phyloP scores from a whole-genome alignment of 208 protist genomes.

The Phytomonas sp. region DNA sequence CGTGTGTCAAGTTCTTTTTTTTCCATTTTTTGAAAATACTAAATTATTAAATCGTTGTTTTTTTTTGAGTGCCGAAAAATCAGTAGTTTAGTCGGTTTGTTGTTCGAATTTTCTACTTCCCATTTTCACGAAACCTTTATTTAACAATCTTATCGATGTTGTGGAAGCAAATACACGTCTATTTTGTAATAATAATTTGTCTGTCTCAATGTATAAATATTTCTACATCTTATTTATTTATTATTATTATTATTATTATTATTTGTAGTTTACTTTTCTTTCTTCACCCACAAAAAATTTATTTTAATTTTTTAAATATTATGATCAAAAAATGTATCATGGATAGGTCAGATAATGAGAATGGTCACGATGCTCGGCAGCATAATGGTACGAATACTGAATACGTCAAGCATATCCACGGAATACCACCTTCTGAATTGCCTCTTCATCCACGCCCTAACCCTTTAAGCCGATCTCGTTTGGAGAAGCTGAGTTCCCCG shows the following conservation, averaged over 20 bases:
- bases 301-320: not conserved
- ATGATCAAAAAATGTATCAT: not conserved
- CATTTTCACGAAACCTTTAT: not conserved
- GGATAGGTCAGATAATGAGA: not conserved
- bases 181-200: not conserved
- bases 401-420: not conserved
- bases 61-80: not conserved
- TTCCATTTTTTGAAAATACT: not conserved
- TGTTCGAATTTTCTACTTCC: not conserved
- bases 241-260: not conserved
- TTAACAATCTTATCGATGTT: not conserved
- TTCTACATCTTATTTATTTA: not conserved
- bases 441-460: not conserved
- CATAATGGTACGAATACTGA: not conserved
- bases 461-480: not conserved
- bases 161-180: not conserved
- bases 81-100: not conserved
- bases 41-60: slow-evolving; percentile 10
- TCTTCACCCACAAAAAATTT: not conserved
- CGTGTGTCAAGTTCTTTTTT: not conserved
- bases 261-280: not conserved
- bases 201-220: not conserved
- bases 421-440: not conserved
- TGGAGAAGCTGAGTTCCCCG: not conserved
- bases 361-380: not conserved